Evolutionary conservation across 2,329 filamentous ascomycete species (phyloP), one percentile per base, ranked within the genome.

Genomic region (Colletotrichum eleusines): DNA sequence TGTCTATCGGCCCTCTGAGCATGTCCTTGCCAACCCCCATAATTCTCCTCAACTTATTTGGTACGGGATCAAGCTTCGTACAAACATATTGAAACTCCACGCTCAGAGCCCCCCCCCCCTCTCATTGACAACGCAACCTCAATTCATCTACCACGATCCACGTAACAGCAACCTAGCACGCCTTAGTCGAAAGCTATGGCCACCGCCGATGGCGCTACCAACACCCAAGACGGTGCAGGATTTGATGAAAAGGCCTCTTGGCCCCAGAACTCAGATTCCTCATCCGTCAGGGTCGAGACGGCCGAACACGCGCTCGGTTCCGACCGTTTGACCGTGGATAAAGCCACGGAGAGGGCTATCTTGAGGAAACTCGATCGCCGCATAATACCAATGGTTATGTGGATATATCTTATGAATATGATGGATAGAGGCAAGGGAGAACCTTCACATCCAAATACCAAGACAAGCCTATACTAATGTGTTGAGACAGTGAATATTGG

Each of bases 401-500:
- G 77, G 78, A 74, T 79, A 1, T 80, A 80, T 53, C 73, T 80
- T 16, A 80, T 80, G 76, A 80, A 80, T 70, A 77, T 80, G 60
- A 79, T 80, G 77, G 78, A 80, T 69, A 74, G 78, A 78, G 78
- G 78, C 78, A 8, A 35, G 6, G 5, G 58, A 20, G 46, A 46
- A 20, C 1, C 6, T 28, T 11, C 75, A 80, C 12, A 86, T 85
- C 28, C 9, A 14, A 26, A 48, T 3, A 23, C 46, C 11, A 28
- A 11, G 8, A 28, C 44, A 28, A 28, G 26, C 12, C 3, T 12
- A 50, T 50, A 26, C 46, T 50, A 28, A 50, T 5, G 2, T 54
- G 5, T 54, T 12, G 28, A 11, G 1, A 11, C 18, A 54, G 51
- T 54, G 28, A 54, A 54, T n/a, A 89, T 89, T 71, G 90, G 91